Conservation (phyloP, 176 grass and related monocot genomes). For the Eremochloa ophiuroides region DNA sequence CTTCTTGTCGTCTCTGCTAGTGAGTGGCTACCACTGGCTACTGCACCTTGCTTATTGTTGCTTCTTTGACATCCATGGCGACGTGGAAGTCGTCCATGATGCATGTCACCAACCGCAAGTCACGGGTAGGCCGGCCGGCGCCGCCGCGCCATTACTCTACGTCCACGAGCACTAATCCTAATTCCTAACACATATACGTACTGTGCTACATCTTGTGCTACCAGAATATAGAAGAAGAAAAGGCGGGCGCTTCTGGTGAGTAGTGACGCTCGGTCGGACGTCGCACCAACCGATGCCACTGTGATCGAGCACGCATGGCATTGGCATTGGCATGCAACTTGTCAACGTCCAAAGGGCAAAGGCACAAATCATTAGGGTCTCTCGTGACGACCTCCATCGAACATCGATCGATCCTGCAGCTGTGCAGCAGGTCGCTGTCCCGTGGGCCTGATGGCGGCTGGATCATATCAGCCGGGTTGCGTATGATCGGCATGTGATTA, state of each 20-base stretch:
- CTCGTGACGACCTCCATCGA: background rate
- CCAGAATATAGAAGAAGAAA: background rate
- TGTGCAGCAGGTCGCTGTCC: background rate
- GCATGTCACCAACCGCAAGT: background rate
- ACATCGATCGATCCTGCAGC: background rate
- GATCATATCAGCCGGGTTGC: too few species aligned
- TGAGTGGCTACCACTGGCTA: too few species aligned
- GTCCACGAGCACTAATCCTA: background rate
- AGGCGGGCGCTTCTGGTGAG: background rate
- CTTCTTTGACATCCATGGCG: background rate
- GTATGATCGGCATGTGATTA: too few species aligned
- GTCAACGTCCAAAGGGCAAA: background rate
- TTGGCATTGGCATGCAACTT: background rate
- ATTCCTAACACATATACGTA: too few species aligned
- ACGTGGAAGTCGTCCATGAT: background rate
- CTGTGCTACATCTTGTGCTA: background rate
- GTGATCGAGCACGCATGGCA: background rate
- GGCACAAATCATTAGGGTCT: background rate
- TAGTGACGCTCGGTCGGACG: background rate
- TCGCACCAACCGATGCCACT: constrained; percentile 12
- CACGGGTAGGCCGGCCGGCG: background rate
- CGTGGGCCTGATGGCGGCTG: background rate
- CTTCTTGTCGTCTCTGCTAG: background rate
- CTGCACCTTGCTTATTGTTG: too few species aligned
- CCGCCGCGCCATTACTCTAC: background rate